Base-by-base conservation (phyloP, 2,329 filamentous ascomycete genomes). In the Diaporthe citriasiana region DNA sequence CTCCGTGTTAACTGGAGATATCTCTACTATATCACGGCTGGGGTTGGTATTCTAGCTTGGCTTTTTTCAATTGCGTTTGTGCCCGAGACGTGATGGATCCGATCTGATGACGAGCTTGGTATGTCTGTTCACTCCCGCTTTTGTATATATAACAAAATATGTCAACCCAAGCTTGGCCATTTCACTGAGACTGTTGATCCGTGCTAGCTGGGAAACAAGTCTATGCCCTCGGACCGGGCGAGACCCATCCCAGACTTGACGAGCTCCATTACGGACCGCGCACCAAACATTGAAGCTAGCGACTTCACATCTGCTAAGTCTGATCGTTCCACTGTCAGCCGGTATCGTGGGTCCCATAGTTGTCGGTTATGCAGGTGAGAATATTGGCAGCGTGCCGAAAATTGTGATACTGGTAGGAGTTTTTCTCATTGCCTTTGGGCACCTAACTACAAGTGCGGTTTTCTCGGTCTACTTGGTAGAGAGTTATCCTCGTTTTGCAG, bases 11-110 rank as follows among this genome's bases (percentile, higher is more conserved):
- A 71, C 51, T 83, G 81, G 81, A 77, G 81, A 25, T 80, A 75
- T 74, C 76, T 83, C 25, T 82, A 83, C 77, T 81, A 76, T 68
- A 77, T 81, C 51, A 82, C 81, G 5, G 79, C 81, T 4, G 77
- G 75, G n/a, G 66, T 78, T 10, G 80, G 79, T 33, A 69, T 79
- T n/a, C 27, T 79, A 10, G 78, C 79, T 6, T 83, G 81, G 80
- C 22, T 82, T 7, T 57, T 75, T 25, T 73, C 82, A 9, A 78
- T 82, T 10, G 55, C 76, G 10, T 79, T 79, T 50, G 72, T 82
- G 2, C 81, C 81, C 4, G 81, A 82, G 74, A 81, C 80, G 0
- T 76, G 79, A 12, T 80, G 77, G 76, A 76, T 75, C 0, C 77
- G 81, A 9, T 78, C 78, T 6, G 63, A 76, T 7, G 79, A 79